These are phyloP conservation scores for Vaccinium corymbosum DNA, from an alignment of 148 eudicot species.

Conservation along the genomic window DNA sequence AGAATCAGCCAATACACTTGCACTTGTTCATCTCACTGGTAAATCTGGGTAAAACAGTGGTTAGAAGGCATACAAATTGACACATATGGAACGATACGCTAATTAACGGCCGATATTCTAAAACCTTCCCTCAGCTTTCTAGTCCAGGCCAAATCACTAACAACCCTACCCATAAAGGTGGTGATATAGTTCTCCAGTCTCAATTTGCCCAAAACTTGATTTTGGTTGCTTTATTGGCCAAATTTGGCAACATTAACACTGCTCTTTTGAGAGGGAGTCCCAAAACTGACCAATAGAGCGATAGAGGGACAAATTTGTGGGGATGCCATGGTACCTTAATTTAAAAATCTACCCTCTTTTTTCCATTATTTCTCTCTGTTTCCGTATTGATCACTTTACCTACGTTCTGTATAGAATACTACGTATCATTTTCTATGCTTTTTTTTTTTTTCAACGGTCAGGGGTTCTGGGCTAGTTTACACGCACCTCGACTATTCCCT, in stretches of 20 bases:
- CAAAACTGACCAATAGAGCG: not conserved
- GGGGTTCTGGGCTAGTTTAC: too few relatives aligned
- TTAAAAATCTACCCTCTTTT: not conserved
- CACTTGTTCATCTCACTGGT: too few relatives aligned
- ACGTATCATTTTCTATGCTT: not conserved
- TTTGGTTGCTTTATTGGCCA: conserved; percentile 1
- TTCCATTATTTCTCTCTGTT: not conserved
- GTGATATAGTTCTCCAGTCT: not conserved
- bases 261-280: not conserved
- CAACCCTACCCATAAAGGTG: conserved; percentile 2
- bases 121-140: too few relatives aligned
- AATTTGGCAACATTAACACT: not conserved
- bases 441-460: too few relatives aligned
- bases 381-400: not conserved
- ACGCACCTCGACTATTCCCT: too few relatives aligned
- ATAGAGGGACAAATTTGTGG: not conserved
- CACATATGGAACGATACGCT: too few relatives aligned
- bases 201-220: not conserved
- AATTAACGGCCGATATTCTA: too few relatives aligned
- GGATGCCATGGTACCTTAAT: conserved; percentile 6
- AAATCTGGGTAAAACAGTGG: too few relatives aligned
- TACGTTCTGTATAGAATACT: not conserved
- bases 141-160: too few relatives aligned
- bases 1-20: too few relatives aligned
- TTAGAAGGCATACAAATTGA: too few relatives aligned